Evolutionary conservation across 2,329 filamentous ascomycete genomes (phyloP).

Genomic region (Alternaria angustiovoidea): DNA sequence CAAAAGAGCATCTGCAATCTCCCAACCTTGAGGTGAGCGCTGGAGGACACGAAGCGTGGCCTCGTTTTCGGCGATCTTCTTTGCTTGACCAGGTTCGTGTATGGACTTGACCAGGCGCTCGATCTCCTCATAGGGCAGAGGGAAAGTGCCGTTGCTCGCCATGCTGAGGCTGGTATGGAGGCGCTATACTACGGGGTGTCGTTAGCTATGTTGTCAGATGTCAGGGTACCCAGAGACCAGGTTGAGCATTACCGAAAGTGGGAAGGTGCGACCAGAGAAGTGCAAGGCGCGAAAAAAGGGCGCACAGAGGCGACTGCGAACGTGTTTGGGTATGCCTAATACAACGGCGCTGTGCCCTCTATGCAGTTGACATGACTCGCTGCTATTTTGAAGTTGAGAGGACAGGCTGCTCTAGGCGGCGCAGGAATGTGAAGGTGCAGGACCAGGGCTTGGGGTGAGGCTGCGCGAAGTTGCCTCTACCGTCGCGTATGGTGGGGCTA

Average conservation of each 20-base stretch:
- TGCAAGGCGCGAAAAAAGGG: slow-evolving; percentile 1
- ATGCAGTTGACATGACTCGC: slow-evolving; percentile 2
- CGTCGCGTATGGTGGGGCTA: slow-evolving; percentile 23
- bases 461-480: slow-evolving; percentile 18
- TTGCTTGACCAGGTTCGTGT: slow-evolving; percentile 58
- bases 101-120: slow-evolving; percentile 60
- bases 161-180: slow-evolving; percentile 21
- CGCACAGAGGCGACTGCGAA: neutral
- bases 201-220: neutral
- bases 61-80: slow-evolving; percentile 66
- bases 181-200: neutral
- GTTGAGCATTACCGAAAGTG: slow-evolving; percentile 3
- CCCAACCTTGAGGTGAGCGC: slow-evolving; percentile 82
- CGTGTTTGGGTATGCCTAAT: neutral
- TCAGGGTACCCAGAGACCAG: slow-evolving; percentile 7
- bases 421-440: slow-evolving; percentile 1
- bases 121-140: slow-evolving; percentile 45
- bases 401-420: neutral
- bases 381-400: neutral
- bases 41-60: slow-evolving; percentile 81
- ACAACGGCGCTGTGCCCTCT: neutral
- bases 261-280: slow-evolving; percentile 9
- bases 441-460: neutral
- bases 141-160: slow-evolving; percentile 32
- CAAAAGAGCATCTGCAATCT: slow-evolving; percentile 79